Percentiles rank a stretch among this genome's conserved stretches.
These are phyloP conservation scores for Colletotrichum higginsianum DNA, from an alignment of 2,329 filamentous ascomycete genomes.

Conservation along the genomic window DNA sequence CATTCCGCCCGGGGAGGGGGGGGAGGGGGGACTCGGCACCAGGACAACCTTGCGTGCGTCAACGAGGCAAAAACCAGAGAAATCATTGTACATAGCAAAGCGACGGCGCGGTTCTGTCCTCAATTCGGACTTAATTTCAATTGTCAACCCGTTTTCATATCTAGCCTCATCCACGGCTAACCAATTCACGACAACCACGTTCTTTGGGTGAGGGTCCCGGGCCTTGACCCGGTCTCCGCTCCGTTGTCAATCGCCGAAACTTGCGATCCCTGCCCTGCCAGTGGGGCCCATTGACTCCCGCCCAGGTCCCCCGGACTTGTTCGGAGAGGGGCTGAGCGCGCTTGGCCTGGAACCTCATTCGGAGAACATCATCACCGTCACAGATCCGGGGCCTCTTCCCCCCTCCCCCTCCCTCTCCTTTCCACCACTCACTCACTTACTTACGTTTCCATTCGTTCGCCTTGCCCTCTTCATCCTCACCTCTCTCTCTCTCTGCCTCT, in stretches of 20 bases:
- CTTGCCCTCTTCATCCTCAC: neutral
- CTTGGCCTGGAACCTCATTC: neutral
- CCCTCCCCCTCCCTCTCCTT: neutral
- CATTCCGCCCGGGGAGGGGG: neutral
- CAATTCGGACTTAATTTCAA: neutral
- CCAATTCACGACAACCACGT: constrained; percentile 1
- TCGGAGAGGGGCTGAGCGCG: neutral
- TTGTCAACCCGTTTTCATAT: neutral
- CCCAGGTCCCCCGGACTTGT: constrained; percentile 10
- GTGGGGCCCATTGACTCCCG: neutral
- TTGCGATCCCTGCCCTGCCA: neutral
- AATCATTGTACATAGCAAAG: too few species aligned
- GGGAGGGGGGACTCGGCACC: neutral
- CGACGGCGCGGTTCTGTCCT: neutral
- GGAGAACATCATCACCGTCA: neutral
- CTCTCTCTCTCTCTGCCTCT: neutral
- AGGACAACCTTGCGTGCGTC: neutral
- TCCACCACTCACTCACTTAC: neutral
- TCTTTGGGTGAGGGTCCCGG: neutral
- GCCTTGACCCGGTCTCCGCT: constrained; percentile 1
- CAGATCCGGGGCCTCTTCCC: neutral
- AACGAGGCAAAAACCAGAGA: too few species aligned
- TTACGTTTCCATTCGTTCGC: neutral
- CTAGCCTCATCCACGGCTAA: neutral
- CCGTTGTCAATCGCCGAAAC: neutral